Evolutionary conservation across 305 asterid species (phyloP).

Genomic region (Salvia sclarea): DNA sequence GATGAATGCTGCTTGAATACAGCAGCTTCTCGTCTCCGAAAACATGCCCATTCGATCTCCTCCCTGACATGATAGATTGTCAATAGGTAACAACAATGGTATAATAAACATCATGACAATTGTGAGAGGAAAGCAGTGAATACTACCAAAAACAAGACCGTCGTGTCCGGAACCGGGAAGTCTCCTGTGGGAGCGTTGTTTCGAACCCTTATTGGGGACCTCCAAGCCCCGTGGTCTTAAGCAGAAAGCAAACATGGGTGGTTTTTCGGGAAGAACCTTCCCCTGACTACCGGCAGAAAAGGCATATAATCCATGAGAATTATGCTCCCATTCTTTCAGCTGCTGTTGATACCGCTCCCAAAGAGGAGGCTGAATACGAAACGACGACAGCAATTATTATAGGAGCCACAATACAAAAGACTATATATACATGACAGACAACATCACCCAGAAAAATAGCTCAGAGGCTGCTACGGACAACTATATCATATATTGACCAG

Average conservation of each 20-base stretch:
- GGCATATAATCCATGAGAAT: slow-evolving; percentile 52
- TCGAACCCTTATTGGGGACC: slow-evolving; percentile 77
- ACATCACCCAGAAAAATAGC: neutral
- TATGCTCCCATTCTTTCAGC: slow-evolving; percentile 83
- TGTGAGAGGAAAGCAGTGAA: slow-evolving; percentile 25
- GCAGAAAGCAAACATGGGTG: slow-evolving; percentile 94
- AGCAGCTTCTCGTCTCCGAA: slow-evolving; percentile 59
- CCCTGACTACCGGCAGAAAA: slow-evolving; percentile 53
- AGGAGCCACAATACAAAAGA: slow-evolving; percentile 1
- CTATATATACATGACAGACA: neutral
- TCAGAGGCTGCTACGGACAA: neutral
- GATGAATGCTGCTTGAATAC: slow-evolving; percentile 42
- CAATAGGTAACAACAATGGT: slow-evolving; percentile 11
- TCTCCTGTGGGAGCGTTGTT: slow-evolving; percentile 88
- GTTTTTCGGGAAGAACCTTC: slow-evolving; percentile 69
- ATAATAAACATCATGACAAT: slow-evolving; percentile 6
- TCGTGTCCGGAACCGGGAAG: slow-evolving; percentile 68
- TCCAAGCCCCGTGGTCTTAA: slow-evolving; percentile 92
- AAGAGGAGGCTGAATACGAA: slow-evolving; percentile 75
- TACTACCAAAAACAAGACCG: slow-evolving; percentile 54
- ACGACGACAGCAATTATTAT: slow-evolving; percentile 13
- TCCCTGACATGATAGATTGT: slow-evolving; percentile 51
- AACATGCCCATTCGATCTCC: slow-evolving; percentile 61
- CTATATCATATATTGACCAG: neutral
- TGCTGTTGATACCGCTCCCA: slow-evolving; percentile 90